A percentile compares a stretch with the other conserved stretches of the same genome.
These are phyloP conservation scores for Wallacemonas sp. DNA, from an alignment of 208 protist genomes.

Conservation along the genomic window DNA sequence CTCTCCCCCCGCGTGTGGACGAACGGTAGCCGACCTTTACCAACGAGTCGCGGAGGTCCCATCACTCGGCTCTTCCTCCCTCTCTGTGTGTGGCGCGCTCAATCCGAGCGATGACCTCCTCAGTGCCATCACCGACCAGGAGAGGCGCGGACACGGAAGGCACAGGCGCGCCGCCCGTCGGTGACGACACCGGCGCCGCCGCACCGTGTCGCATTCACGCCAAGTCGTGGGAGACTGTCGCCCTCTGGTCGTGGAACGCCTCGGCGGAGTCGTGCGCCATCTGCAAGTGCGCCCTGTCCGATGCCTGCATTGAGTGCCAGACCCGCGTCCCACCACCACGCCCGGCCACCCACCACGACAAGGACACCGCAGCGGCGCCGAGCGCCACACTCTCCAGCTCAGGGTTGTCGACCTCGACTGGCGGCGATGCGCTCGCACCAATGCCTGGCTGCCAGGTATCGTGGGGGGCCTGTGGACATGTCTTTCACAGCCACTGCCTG, in stretches of 20 bases:
- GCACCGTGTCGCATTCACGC: constrained; percentile 45
- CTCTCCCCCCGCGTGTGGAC: too few relatives aligned
- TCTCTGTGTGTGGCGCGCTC: too few relatives aligned
- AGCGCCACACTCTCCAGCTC: too few relatives aligned
- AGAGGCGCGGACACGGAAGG: too few relatives aligned
- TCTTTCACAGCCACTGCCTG: constrained; percentile 78
- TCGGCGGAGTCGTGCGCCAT: constrained; percentile 96
- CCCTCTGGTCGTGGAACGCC: constrained; percentile 96
- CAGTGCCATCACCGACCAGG: too few relatives aligned
- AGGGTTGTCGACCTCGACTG: neutral
- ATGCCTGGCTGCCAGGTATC: neutral
- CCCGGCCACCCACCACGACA: constrained; percentile 9
- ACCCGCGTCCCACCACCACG: constrained; percentile 26
- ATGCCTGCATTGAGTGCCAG: constrained; percentile 97
- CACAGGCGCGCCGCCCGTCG: too few relatives aligned
- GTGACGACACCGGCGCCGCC: too few relatives aligned
- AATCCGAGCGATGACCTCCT: too few relatives aligned
- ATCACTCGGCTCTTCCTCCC: too few relatives aligned
- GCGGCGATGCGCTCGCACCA: neutral
- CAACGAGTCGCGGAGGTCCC: too few relatives aligned
- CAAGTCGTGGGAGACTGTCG: constrained; percentile 96
- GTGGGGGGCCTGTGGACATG: constrained; percentile 53
- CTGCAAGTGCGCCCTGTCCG: constrained; percentile 96
- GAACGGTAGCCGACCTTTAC: too few relatives aligned
- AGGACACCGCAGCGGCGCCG: too few relatives aligned